Percentiles rank a stretch among this genome's conserved stretches.
Evolutionary conservation across 257 asterid species (phyloP).

Genomic region (Solanum pimpinellifolium): DNA sequence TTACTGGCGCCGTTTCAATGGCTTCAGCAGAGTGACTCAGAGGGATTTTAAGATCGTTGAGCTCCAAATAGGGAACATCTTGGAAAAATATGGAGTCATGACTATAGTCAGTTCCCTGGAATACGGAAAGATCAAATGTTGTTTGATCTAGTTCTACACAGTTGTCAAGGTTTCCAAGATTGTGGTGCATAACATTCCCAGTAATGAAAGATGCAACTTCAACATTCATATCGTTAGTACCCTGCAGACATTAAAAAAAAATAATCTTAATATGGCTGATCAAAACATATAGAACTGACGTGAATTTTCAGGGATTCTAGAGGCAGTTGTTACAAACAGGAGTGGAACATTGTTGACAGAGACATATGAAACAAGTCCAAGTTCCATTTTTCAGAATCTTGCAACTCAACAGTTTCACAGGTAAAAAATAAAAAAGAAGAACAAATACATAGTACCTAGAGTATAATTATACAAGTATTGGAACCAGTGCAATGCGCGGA

Average conservation of each 20-base stretch:
- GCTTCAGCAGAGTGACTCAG: neutral
- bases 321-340: neutral
- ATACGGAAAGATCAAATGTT: neutral
- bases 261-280: neutral
- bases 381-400: neutral
- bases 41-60: neutral
- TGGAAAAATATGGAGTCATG: neutral
- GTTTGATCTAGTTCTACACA: neutral
- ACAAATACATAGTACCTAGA: neutral
- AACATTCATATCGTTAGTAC: neutral
- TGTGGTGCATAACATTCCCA: neutral
- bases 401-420: neutral
- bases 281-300: neutral
- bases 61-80: neutral
- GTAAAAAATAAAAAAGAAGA: neutral
- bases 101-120: neutral
- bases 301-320: neutral
- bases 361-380: neutral
- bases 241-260: neutral
- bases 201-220: neutral
- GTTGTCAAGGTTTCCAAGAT: neutral
- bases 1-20: neutral
- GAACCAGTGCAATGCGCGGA: neutral
- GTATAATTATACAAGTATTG: neutral
- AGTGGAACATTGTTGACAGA: neutral